Base-by-base conservation (phyloP, 495 filamentous ascomycete genomes). In the Podospora pseudocomata region DNA sequence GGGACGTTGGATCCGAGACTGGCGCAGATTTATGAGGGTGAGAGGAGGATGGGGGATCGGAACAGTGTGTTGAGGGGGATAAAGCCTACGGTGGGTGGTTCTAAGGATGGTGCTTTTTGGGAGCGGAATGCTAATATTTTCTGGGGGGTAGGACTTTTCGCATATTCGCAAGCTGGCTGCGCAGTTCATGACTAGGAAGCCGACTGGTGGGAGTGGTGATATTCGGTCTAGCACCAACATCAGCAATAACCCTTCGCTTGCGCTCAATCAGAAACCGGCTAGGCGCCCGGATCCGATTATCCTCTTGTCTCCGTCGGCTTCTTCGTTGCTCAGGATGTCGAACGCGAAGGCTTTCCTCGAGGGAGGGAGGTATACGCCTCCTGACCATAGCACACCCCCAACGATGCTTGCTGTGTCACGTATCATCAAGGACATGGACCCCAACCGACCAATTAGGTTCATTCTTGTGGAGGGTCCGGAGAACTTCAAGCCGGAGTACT, bases 401-500 rank as follows among this genome's bases (percentile, higher is more conserved):
- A 91, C 90, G 62, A 91, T 98, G 81, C 85, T 97, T 63, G 90
- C 97, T 76, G 86, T 98, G 65, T 86, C 86, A 60, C 92, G 95
- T 20, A 82, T 88, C 2, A 80, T 98, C 53, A 93, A 93, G 60
- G 85, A 88, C 58, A 89, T 95, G 75, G 87, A 90, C 65, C 76
- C 89, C 1, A 79, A 80, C 34, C 89, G 89, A 23, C 89, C 93
- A 3, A 88, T 96, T 72, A 90, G 94, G 63, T 98, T 99, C 82
- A 92, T 97, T 73, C 87, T 99, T 26, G 94, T 97, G 64, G 95
- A 99, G 76, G 88, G 87, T 15, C 89, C 92, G 0, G 89, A 95
- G 73, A 90, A 96, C 79, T 99, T 99, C 84, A 95, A 95, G 77
- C 95, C 95, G 1, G 94, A 98, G 75, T 97, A 98, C 81, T 99